Base-by-base conservation (phyloP, 2,329 filamentous ascomycete genomes). In the Diaporthe humulicola region DNA sequence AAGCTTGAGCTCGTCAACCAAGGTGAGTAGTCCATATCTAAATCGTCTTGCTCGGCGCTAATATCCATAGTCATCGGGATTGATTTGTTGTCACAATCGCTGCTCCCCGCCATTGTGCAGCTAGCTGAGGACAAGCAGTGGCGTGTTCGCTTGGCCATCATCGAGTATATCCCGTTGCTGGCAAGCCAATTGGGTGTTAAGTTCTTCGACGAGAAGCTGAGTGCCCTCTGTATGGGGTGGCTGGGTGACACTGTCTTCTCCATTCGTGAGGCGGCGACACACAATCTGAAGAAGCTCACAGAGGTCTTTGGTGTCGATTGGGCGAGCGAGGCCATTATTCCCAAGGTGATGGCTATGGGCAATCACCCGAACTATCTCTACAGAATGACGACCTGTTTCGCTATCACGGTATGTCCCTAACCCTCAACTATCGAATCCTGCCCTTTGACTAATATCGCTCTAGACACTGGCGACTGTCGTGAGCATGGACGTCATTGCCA, bases 361-460 rank as follows among this genome's bases (percentile, higher is more conserved):
- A 94, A 95, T 82, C 97, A 99, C 84, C 95, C 96, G 76, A 99
- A 99, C 87, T 99, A 99, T 84, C 93, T 99, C 71, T 99, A 99
- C 90, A 92, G 97, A 83, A 99, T 99, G 97, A 99, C 97, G 14
- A 99, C 97, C n/a, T 98, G 96, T 87, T 99, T 99, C 84, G 97
- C 97, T 77, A 97, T 99, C 79, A 96, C 95, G 80, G 97, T 99
- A 90, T 88, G 94, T 90, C 10, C 25, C 19, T 9, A 8, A 60
- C 12, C 45, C 48, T 10, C 30, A n/a, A n/a, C 57, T 60, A 72
- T 71, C 83, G 80, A 86, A 78, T 77, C 78, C 15, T 12, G 10
- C 12, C 5, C 56, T 14, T 14, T n/a, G 30, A 40, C 75, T 73
- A 42, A 28, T 28, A 52, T 75, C 56, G 28, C 50, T 2, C 66